Evolutionary conservation across 1,284 basidiomycete genomes (phyloP), one percentile per base, ranked within the genome.

Genomic region (Boletus hoseneyae): DNA sequence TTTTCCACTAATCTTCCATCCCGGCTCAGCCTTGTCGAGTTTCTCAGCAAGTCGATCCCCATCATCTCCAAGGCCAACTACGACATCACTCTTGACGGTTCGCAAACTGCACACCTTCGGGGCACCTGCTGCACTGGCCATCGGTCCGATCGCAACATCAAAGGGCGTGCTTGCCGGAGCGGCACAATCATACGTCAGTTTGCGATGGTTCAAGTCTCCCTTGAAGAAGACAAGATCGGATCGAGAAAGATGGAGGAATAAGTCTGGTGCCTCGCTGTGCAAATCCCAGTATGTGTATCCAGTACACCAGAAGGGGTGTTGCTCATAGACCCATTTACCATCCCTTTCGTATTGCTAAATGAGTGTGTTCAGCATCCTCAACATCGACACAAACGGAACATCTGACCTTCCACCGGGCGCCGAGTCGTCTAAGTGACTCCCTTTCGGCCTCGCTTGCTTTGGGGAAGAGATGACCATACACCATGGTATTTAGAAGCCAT

Each of bases 1-100:
- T 88, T 94, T 93, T 45, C 93, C 93, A 45, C 89, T 92, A 66
- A 98, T 97, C 75, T 94, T 95, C 95, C 95, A 98, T 42, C 95
- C 95, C 21, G 89, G 85, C 67, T 98, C 93, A 42, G 83, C 80
- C 61, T 88, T 77, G 70, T 98, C 93, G 35, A 97, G 76, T 57
- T 79, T 80, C 66, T 91, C 85, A 2, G 91, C 91, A 30, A 87
- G 76, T 34, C 81, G 75, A 54, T 92, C 83, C 25, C 91, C 92
- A 10, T 82, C 70, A n/a, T 72, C 63, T 29, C 82, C 83, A 13
- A 87, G 69, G 11, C 85, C 85, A 42, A 87, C 85, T 6, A 87
- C 85, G 18, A 87, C 85, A 56, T 94, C 91, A 57, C 86, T 89
- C 73, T 94, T 94, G 74, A 95, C 85, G 4, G 93, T 95, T 52